These are phyloP conservation scores for Leccinum subfulvum DNA, from an alignment of 1,284 basidiomycete genomes.

Conservation along the genomic window DNA sequence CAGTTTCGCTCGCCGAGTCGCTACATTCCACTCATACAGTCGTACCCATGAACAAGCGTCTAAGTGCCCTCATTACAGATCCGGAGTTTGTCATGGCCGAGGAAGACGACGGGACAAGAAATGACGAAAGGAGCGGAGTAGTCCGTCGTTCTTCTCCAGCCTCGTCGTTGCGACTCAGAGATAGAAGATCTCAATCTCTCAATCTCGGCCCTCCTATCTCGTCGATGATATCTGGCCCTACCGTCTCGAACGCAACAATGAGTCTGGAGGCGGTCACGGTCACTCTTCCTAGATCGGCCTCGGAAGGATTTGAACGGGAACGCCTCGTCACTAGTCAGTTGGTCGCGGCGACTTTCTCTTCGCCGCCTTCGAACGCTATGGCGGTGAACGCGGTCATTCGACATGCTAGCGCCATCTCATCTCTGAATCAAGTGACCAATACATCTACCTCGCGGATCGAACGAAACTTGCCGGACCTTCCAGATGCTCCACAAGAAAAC, in stretches of 20 bases:
- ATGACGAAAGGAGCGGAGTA: constrained; percentile 33
- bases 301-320: constrained; percentile 29
- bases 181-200: constrained; percentile 64
- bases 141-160: constrained; percentile 27
- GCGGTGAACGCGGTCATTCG: constrained; percentile 10
- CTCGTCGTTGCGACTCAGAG: constrained; percentile 39
- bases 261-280: constrained; percentile 34
- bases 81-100: constrained; percentile 56
- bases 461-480: constrained; percentile 35
- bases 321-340: constrained; percentile 21
- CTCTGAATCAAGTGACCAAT: constrained; percentile 14
- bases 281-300: constrained; percentile 30
- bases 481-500: constrained; percentile 28
- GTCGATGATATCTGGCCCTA: constrained; percentile 29
- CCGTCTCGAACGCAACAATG: constrained; percentile 30
- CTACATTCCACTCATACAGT: constrained; percentile 69
- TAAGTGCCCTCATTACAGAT: constrained; percentile 67
- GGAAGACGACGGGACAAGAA: constrained; percentile 44
- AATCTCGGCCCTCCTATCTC: constrained; percentile 41
- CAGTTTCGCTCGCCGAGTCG: constrained; percentile 73
- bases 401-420: constrained; percentile 19
- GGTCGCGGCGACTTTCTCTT: constrained; percentile 19
- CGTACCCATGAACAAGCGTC: constrained; percentile 58
- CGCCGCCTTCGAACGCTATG: constrained; percentile 19
- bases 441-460: constrained; percentile 18